Base-by-base conservation (phyloP, 192 early-diverging fungal species). In the Backusella psychrophila region DNA sequence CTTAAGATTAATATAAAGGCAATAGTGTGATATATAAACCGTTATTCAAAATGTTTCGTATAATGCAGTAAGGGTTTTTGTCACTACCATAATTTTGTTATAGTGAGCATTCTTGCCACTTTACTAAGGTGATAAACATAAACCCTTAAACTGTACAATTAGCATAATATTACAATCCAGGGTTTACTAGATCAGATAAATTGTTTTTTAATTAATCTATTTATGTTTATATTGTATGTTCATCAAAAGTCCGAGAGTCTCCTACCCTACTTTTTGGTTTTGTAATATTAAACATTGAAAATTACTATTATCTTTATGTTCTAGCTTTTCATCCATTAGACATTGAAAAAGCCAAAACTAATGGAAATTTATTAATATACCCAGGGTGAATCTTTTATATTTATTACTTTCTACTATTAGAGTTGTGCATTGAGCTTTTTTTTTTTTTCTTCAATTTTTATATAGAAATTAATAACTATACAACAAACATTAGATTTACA, bases 401-500 rank as follows among this genome's bases (percentile, higher is more conserved):
- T 44, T 44, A 15, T 15, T 44, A 44, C 17, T 17, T 44, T 44
- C 42, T 44, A 44, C 12, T 44, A 44, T 44, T 17, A 44, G 4
- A 44, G 12, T 14, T 15, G 4, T 44, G 15, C 2, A 44, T 44
- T 44, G 42, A 15, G 15, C 14, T 44, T 11, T 3, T 44, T 44
- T 9, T n/a, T 2, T 44, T 44, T 14, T 3, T 4, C 42, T 44
- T 4, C 15, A 4, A 44, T 44, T 14, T 17, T 44, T 44, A 44
- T 14, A 17, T 14, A 44, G n/a, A n/a, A 56, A 5, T 11, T 56
- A 8, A 8, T 21, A 56, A 56, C 52, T 77, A 81, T 35, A 67
- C 66, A 14, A 77, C 44, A 75, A 81, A 81, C 67, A 75, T 23
- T 8, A 81, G 41, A 59, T 81, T 66, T 5, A 77, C 72, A 75